Evolutionary conservation across 352 stramenopile species (phyloP).

Genomic region (Phytopythium delawarense): DNA sequence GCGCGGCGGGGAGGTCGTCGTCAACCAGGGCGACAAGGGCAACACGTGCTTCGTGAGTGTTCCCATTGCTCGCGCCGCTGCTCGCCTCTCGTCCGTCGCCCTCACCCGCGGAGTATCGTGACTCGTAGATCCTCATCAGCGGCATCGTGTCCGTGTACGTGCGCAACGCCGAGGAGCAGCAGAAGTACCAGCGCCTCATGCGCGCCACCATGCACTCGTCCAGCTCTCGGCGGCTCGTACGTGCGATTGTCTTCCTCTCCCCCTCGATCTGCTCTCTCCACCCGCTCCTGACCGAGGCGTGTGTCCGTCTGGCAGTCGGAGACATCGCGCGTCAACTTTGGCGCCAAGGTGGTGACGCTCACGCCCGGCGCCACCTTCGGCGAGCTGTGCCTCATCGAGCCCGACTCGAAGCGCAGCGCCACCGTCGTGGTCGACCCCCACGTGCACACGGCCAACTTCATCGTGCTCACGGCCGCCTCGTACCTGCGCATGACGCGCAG

Average conservation of each 20-base stretch:
- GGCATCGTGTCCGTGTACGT: conserved; percentile 74
- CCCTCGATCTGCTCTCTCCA: neutral
- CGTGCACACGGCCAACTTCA: conserved; percentile 75
- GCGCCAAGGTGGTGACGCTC: conserved; percentile 66
- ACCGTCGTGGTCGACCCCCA: conserved; percentile 72
- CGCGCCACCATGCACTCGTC: conserved; percentile 38
- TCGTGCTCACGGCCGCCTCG: conserved; percentile 75
- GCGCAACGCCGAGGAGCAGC: conserved; percentile 63
- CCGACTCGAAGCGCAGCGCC: conserved; percentile 80
- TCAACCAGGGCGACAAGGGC: conserved; percentile 82
- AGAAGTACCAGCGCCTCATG: conserved; percentile 47
- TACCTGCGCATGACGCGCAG: conserved; percentile 82
- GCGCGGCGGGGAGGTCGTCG: conserved; percentile 57
- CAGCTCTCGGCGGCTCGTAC: conserved; percentile 39
- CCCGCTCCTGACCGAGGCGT: conserved; percentile 1
- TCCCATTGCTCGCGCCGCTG: neutral
- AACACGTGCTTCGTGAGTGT: conserved; percentile 78
- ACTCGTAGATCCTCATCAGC: conserved; percentile 67
- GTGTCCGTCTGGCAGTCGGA: conserved; percentile 19
- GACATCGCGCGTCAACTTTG: conserved; percentile 35
- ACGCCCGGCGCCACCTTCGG: conserved; percentile 77
- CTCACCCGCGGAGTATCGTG: neutral
- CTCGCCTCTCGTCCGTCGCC: neutral
- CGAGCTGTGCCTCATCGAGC: conserved; percentile 82
- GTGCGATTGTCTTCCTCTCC: neutral